These are phyloP conservation scores for Collybia mongolica DNA, from an alignment of 768 basidiomycete species.

Conservation along the genomic window DNA sequence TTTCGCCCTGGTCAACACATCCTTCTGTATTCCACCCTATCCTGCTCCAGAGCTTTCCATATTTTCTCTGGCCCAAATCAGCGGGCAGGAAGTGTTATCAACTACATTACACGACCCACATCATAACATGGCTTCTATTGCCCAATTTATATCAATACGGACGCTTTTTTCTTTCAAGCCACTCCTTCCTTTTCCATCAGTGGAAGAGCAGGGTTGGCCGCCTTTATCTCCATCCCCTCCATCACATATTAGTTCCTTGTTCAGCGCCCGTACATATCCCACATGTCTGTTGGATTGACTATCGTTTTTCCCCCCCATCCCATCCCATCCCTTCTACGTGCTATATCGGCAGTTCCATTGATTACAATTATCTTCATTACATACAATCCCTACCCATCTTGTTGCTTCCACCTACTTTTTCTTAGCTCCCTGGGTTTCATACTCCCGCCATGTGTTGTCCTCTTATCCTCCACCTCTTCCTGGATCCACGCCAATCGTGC, in stretches of 20 bases:
- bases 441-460: constrained; percentile 54
- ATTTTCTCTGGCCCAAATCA: background rate
- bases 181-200: constrained; percentile 13
- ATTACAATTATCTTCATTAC: constrained; percentile 1
- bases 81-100: constrained; percentile 18
- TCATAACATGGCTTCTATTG: constrained; percentile 25
- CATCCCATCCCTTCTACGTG: constrained; percentile 4
- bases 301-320: constrained; percentile 20
- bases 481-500: constrained; percentile 21
- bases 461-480: constrained; percentile 61
- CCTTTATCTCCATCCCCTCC: constrained; percentile 18
- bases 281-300: constrained; percentile 15
- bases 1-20: constrained; percentile 11
- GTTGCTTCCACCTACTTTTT: constrained; percentile 13
- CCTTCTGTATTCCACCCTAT: background rate
- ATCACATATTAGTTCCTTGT: constrained; percentile 17
- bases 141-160: constrained; percentile 52
- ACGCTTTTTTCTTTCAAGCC: constrained; percentile 72
- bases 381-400: constrained; percentile 14
- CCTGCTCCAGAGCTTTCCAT: background rate
- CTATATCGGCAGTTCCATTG: constrained; percentile 1
- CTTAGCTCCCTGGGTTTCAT: constrained; percentile 3
- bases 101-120: constrained; percentile 24
- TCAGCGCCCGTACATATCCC: constrained; percentile 31
- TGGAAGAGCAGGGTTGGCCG: constrained; percentile 13